Percentiles rank a stretch among this genome's conserved stretches.
These are phyloP conservation scores for Caulochytrium protostelioides DNA, from an alignment of 371 early-diverging fungal species.

Conservation along the genomic window DNA sequence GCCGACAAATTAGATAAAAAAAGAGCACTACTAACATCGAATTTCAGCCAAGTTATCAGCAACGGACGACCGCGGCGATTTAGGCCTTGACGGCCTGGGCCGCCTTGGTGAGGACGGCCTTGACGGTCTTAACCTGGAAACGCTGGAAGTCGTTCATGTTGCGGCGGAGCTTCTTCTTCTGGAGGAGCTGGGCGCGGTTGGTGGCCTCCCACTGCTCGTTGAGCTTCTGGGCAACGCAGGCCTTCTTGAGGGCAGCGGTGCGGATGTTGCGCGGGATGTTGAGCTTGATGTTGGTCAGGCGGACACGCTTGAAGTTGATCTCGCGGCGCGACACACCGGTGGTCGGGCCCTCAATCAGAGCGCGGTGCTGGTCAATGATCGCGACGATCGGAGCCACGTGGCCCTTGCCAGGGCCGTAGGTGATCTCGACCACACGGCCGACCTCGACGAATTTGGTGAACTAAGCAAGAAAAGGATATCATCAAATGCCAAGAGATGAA, in stretches of 20 bases:
- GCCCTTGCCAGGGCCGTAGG: slow-evolving; percentile 76
- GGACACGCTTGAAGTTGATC: slow-evolving; percentile 61
- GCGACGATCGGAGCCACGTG: slow-evolving; percentile 95
- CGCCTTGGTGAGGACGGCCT: too few species aligned
- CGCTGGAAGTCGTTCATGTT: slow-evolving; percentile 82
- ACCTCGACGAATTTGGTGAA: slow-evolving; percentile 89
- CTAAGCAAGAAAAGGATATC: neutral
- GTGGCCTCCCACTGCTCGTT: slow-evolving; percentile 60
- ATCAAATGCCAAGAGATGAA: neutral
- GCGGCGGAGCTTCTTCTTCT: slow-evolving; percentile 49
- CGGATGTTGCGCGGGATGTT: slow-evolving; percentile 69
- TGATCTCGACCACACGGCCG: slow-evolving; percentile 90
- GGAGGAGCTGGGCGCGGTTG: slow-evolving; percentile 85
- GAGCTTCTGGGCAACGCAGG: slow-evolving; percentile 59
- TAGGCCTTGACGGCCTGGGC: too few species aligned
- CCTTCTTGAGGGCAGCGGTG: slow-evolving; percentile 48
- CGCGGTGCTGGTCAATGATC: slow-evolving; percentile 96
- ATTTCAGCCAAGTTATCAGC: too few species aligned
- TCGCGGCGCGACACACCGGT: slow-evolving; percentile 76
- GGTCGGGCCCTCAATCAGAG: slow-evolving; percentile 91
- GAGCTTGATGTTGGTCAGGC: slow-evolving; percentile 68
- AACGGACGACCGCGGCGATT: too few species aligned
- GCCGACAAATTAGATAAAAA: too few species aligned
- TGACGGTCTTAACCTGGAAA: slow-evolving; percentile 74
- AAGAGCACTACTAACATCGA: too few species aligned